Evolutionary conservation across 2,329 filamentous ascomycete genomes (phyloP), one percentile per base, ranked within the genome.

Genomic region (Scorias spongiosa): DNA sequence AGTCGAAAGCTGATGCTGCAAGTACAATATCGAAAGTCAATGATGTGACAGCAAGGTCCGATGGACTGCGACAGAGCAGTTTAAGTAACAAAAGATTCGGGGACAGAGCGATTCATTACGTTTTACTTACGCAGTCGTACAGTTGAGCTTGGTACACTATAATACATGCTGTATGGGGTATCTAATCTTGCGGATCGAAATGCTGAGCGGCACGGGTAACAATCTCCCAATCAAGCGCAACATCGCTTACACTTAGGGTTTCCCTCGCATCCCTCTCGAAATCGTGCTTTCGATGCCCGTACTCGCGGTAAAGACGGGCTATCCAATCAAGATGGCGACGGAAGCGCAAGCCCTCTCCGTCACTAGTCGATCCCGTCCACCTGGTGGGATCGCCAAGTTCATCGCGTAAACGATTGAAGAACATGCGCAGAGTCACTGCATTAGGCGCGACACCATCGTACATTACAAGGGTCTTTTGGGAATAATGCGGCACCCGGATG

Each of bases 381-480:
- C 15, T 12, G 12, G 32, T 15, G 11, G 32, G 32, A 36, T 36
- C 9, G 3, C 12, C 11, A 5, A 36, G 11, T 15, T 36, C 32
- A 12, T 36, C 15, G 9, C 9, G 11, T 12, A 36, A 9, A 15
- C 32, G 15, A 9, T 15, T 36, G 32, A 36, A 12, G 32, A 36
- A 36, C 32, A 54, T 52, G 29, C 50, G 44, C 14, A 58, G 48
- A 1, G 54, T 57, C 10, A 43, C 34, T 14, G 45, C 30, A 32
- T 54, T 48, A 1, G 55, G 55, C 14, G 40, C 39, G 28, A 57
- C 10, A 6, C 49, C 49, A 11, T 51, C 56, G 36, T 55, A 54
- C 7, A 53, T 36, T 3, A 52, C 48, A 20, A 52, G 14, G 12
- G 46, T 37, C 6, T 41, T 32, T 7, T 38, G 39, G n/a, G 41